These are phyloP conservation scores for Nicotiana tomentosiformis DNA, from an alignment of 257 asterid species.

Conservation along the genomic window DNA sequence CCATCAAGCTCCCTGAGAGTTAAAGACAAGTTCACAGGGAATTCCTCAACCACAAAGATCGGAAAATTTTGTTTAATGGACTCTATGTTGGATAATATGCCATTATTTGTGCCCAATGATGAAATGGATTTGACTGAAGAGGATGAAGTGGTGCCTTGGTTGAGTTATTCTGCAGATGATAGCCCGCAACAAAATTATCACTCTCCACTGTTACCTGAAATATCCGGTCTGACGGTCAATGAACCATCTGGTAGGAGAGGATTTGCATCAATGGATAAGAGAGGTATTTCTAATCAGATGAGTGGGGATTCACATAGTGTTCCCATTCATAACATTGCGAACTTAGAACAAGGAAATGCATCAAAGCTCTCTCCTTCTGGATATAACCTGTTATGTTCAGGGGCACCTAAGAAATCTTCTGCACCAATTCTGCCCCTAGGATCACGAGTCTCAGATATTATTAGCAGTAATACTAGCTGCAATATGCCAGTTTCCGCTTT, in stretches of 20 bases:
- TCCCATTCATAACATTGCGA: conserved; percentile 10
- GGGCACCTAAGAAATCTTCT: conserved; percentile 41
- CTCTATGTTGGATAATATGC: conserved; percentile 36
- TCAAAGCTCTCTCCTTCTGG: conserved; percentile 28
- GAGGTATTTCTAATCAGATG: conserved; percentile 25
- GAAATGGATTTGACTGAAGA: conserved; percentile 51
- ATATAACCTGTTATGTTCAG: conserved; percentile 28
- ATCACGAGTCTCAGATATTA: conserved; percentile 43
- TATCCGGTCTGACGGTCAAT: conserved; percentile 57
- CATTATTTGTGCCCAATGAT: conserved; percentile 46
- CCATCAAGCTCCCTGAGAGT: not conserved
- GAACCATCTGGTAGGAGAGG: conserved; percentile 37
- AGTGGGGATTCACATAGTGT: conserved; percentile 26
- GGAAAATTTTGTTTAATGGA: conserved; percentile 45
- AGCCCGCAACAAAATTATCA: conserved; percentile 40
- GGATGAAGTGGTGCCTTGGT: conserved; percentile 78
- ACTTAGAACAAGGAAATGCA: conserved; percentile 16
- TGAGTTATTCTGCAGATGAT: conserved; percentile 45
- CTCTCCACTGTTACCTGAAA: conserved; percentile 52
- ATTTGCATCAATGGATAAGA: conserved; percentile 34
- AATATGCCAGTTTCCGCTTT: conserved; percentile 18
- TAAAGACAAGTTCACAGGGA: not conserved
- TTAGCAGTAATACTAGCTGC: conserved; percentile 25
- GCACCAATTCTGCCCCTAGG: conserved; percentile 28
- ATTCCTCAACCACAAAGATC: conserved; percentile 23